These are phyloP conservation scores for Aspergillus bertholletiae DNA, from an alignment of 495 filamentous ascomycete species.

Conservation along the genomic window DNA sequence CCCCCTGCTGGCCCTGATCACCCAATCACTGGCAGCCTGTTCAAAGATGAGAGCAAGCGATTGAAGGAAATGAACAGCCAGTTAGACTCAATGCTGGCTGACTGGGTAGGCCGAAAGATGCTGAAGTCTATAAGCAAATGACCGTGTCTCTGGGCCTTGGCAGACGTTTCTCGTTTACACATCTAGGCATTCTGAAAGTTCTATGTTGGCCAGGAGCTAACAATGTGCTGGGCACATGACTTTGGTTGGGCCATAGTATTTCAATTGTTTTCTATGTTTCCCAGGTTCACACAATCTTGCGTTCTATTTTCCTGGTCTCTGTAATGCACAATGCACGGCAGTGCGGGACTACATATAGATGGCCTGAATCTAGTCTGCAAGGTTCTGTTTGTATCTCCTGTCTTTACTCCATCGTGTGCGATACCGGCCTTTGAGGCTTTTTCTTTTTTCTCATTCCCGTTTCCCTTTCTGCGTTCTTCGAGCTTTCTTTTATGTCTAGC, in stretches of 20 bases:
- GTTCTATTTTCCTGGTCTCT: not conserved
- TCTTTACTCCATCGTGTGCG: not conserved
- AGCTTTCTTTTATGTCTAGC: constrained; percentile 1
- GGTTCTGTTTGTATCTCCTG: not conserved
- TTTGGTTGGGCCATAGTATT: constrained; percentile 8
- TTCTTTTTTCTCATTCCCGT: not conserved
- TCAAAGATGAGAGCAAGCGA: constrained; percentile 77
- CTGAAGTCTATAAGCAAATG: constrained; percentile 18
- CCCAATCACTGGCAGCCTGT: constrained; percentile 75
- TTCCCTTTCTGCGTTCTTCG: not conserved
- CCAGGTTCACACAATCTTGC: not conserved
- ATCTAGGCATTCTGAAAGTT: not conserved
- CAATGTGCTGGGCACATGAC: constrained; percentile 27
- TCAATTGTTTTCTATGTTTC: not conserved
- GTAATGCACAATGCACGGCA: not conserved
- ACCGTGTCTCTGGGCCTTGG: not conserved
- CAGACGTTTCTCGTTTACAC: not conserved
- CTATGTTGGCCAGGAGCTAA: constrained; percentile 14
- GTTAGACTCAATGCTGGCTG: constrained; percentile 80
- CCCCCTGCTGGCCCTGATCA: constrained; percentile 74
- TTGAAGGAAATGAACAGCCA: constrained; percentile 79
- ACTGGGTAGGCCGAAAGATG: constrained; percentile 67
- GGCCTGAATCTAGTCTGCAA: not conserved
- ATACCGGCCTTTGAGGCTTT: not conserved
- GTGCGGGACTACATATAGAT: not conserved